Evolutionary conservation across 2,329 filamentous ascomycete genomes (phyloP).

Genomic region (Coleophoma crateriformis): DNA sequence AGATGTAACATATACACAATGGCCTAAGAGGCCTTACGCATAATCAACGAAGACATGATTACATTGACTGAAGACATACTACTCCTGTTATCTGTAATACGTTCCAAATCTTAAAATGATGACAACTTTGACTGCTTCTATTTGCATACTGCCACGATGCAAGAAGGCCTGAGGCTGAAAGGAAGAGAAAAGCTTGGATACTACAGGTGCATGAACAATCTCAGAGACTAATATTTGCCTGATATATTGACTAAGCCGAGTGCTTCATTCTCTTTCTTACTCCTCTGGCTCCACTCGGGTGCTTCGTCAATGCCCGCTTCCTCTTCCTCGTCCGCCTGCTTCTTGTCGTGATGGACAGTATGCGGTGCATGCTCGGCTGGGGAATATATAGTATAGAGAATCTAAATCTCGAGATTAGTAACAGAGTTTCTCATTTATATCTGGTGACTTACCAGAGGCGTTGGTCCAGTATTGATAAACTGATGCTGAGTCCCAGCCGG

Average conservation of each 20-base stretch:
- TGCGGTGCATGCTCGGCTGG: conserved; percentile 56
- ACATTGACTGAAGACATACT: too few species aligned
- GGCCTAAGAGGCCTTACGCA: too few species aligned
- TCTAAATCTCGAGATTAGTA: conserved; percentile 18
- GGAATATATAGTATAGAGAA: conserved; percentile 57
- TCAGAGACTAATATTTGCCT: conserved; percentile 17
- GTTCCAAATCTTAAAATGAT: too few species aligned
- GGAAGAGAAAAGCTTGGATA: too few species aligned
- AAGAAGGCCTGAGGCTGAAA: too few species aligned
- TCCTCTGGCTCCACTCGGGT: conserved; percentile 51
- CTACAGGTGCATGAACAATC: background rate
- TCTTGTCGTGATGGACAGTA: conserved; percentile 57
- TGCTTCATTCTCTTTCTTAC: conserved; percentile 52
- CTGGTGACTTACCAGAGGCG: conserved; percentile 34
- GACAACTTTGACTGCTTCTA: too few species aligned
- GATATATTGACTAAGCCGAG: conserved; percentile 44
- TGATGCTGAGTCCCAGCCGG: conserved; percentile 62
- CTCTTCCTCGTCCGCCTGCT: conserved; percentile 56
- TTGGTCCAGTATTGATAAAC: conserved; percentile 55
- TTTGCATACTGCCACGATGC: too few species aligned
- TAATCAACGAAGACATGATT: too few species aligned
- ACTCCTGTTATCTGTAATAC: too few species aligned
- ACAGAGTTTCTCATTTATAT: conserved; percentile 41
- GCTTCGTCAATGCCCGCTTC: conserved; percentile 56
- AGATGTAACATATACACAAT: too few species aligned